phyloP scores from a whole-genome alignment of 1,139 yeast species.

The Spencermartinsiella ligniputridi region DNA sequence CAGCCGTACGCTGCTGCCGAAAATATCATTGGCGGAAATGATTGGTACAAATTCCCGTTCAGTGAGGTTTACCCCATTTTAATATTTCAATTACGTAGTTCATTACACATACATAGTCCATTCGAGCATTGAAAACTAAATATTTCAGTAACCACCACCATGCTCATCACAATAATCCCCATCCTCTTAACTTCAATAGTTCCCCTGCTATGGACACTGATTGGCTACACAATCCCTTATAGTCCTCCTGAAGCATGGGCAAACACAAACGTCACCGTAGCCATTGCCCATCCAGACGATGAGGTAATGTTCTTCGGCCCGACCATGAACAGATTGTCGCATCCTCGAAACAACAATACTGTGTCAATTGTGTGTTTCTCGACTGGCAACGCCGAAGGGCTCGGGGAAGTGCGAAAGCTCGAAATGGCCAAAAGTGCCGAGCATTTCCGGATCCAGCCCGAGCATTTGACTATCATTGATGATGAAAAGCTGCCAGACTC shows the following conservation, averaged over 20 bases:
- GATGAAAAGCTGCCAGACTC: conserved; percentile 57
- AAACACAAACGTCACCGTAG: conserved; percentile 34
- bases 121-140: too few relatives aligned
- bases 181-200: conserved; percentile 14
- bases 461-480: conserved; percentile 45
- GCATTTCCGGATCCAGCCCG: conserved; percentile 41
- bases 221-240: conserved; percentile 11
- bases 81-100: too few relatives aligned
- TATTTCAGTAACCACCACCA: neutral
- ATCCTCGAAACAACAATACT: conserved; percentile 45
- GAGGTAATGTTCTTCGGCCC: conserved; percentile 98
- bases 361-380: conserved; percentile 69
- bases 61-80: too few relatives aligned
- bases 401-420: conserved; percentile 55
- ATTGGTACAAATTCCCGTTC: too few relatives aligned
- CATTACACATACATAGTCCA: too few relatives aligned
- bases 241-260: conserved; percentile 19
- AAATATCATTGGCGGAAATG: too few relatives aligned
- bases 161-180: conserved; percentile 9
- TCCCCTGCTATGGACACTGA: conserved; percentile 14
- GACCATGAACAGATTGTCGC: conserved; percentile 42
- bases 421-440: conserved; percentile 64
- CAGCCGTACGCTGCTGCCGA: too few relatives aligned
- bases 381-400: conserved; percentile 69
- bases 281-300: conserved; percentile 97